Evolutionary conservation across 805 yeast species (phyloP).

Genomic region (Wickerhamomyces silvicola): DNA sequence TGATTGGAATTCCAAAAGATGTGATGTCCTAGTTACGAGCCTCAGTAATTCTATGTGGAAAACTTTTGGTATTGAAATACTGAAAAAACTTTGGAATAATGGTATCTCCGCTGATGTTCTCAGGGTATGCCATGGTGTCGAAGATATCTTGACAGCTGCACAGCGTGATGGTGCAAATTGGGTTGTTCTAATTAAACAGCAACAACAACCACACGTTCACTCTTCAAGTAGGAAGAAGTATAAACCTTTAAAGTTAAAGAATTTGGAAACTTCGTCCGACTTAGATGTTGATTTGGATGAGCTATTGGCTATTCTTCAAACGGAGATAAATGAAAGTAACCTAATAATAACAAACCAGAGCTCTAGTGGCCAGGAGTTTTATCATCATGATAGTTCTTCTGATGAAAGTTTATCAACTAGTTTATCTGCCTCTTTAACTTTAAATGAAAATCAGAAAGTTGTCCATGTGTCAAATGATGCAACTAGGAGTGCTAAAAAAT

Average conservation of each 20-base stretch:
- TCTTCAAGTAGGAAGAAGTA: conserved; percentile 40
- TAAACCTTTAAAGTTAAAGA: conserved; percentile 72
- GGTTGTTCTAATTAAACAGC: conserved; percentile 74
- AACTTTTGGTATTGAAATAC: conserved; percentile 56
- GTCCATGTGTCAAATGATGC: conserved; percentile 73
- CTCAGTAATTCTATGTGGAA: conserved; percentile 50
- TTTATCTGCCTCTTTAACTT: conserved; percentile 22
- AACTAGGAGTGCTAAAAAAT: conserved; percentile 68
- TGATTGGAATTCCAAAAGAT: conserved; percentile 54
- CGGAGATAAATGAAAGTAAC: conserved; percentile 18
- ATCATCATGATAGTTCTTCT: conserved; percentile 15
- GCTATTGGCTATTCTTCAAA: conserved; percentile 38
- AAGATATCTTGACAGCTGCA: conserved; percentile 62
- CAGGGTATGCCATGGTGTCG: conserved; percentile 41
- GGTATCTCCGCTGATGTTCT: conserved; percentile 73
- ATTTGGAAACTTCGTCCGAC: conserved; percentile 55
- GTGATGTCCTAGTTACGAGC: conserved; percentile 77
- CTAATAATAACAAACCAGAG: background rate
- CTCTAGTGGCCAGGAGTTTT: conserved; percentile 16
- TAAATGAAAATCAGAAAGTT: conserved; percentile 44
- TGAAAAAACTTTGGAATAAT: conserved; percentile 65
- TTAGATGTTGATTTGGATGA: conserved; percentile 70
- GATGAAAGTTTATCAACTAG: conserved; percentile 19
- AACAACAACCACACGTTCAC: conserved; percentile 25
- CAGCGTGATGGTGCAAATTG: conserved; percentile 65